Base-by-base conservation (phyloP, 176 grass and related monocot species). In the Triticum turgidum region DNA sequence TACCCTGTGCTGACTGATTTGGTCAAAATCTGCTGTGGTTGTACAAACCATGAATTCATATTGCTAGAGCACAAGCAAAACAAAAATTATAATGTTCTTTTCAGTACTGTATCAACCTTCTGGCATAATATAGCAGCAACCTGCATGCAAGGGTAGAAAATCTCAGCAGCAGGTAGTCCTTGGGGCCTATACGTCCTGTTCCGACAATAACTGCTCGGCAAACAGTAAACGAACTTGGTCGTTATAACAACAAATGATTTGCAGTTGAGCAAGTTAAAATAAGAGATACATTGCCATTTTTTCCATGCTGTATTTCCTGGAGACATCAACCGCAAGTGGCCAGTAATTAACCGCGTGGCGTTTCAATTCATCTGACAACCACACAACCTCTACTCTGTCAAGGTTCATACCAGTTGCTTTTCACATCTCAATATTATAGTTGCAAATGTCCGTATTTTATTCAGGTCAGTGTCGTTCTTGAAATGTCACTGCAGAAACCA, bases 81-180 rank as follows among this genome's bases (percentile, higher is more conserved):
- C 2, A 59, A 79, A 78, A 59, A 11, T 78, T 61, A n/a, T 18
- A 37, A 78, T 78, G 34, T 38, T 24, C 20, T 11, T 61, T 25
- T 41, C 6, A 41, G 7, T 38, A 34, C 3, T n/a, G 34, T 62
- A 62, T 34, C 77, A 61, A 79, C 76, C 76, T 61, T 79, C 77
- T 79, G 56, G 34, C 58, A 79, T 79, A 79, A 41, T 79, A 79
- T 39, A 79, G 34, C 34, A 63, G 77, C 77, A 79, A 79, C 58
- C 2, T 79, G 33, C 58, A 63, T 63, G 77, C 77, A 63, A 79
- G 58, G 56, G 34, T 41, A 79, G 61, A 63, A 62, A 38, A 79
- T 79, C 58, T 79, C 33, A 39, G 77, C 77, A 63, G 77, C 33
- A 79, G 77, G 34, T 37, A 79, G 34, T 39, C 3, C 7, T 63